Percentiles rank a stretch among this genome's conserved stretches.
phyloP scores from a whole-genome alignment of 2,329 filamentous ascomycete species.

The Trichoderma sp. region DNA sequence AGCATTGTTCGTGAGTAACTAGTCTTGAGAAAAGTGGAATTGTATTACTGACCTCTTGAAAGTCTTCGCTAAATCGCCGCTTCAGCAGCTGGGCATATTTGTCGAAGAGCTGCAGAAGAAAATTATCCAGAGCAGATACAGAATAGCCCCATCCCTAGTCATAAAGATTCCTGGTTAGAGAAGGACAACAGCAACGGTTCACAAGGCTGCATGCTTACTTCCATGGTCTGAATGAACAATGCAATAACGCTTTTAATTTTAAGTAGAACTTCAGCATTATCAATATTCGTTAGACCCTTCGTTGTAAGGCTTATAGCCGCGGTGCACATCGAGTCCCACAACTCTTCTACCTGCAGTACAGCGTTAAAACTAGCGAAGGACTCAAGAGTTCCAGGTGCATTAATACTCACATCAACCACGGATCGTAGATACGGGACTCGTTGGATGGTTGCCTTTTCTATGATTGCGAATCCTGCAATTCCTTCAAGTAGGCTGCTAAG shows the following conservation, averaged over 20 bases:
- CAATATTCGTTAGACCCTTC: conserved; percentile 73
- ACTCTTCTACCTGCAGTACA: conserved; percentile 72
- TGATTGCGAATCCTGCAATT: conserved; percentile 93
- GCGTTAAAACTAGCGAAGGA: not conserved
- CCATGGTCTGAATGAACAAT: conserved; percentile 97
- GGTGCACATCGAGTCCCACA: conserved; percentile 98
- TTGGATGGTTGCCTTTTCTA: conserved; percentile 90
- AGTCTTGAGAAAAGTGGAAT: not conserved
- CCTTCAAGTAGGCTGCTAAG: conserved; percentile 90
- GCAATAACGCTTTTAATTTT: conserved; percentile 93
- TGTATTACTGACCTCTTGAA: conserved; percentile 66
- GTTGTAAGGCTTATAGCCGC: conserved; percentile 78
- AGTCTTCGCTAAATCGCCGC: conserved; percentile 88
- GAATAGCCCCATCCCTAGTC: conserved; percentile 85
- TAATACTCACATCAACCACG: conserved; percentile 65
- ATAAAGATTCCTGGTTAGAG: conserved; percentile 39
- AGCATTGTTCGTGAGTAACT: not conserved
- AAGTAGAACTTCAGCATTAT: conserved; percentile 83
- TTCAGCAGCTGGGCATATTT: conserved; percentile 93
- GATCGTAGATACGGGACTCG: conserved; percentile 80
- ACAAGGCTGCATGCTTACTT: conserved; percentile 52
- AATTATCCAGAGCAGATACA: conserved; percentile 73
- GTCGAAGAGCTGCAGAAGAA: conserved; percentile 84
- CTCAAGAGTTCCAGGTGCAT: not conserved
- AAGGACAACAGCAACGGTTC: not conserved